Evolutionary conservation across 768 basidiomycete genomes (phyloP).

Genomic region (Suillus clintonianus): DNA sequence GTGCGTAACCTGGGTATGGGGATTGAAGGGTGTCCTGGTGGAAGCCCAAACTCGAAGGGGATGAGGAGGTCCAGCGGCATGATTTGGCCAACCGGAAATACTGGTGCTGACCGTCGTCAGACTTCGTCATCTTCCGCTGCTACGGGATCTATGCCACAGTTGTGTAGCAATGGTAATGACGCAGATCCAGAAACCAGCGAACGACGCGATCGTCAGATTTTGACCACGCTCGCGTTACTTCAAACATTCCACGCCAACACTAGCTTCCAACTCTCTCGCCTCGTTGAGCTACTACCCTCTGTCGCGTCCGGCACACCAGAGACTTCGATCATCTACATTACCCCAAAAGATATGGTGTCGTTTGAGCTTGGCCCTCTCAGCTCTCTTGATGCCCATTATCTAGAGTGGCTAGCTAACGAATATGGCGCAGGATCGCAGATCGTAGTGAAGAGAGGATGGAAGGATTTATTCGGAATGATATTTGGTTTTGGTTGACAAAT

Average conservation of each 20-base stretch:
- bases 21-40: slow-evolving; percentile 62
- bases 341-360: slow-evolving; percentile 62
- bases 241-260: slow-evolving; percentile 71
- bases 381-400: slow-evolving; percentile 65
- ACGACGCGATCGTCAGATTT: slow-evolving; percentile 37
- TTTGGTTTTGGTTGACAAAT: slow-evolving; percentile 40
- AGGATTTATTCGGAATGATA: slow-evolving; percentile 45
- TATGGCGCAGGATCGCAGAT: slow-evolving; percentile 50
- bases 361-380: slow-evolving; percentile 80
- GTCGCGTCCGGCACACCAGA: slow-evolving; percentile 14
- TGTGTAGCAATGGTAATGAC: slow-evolving; percentile 23
- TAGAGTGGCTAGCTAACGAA: slow-evolving; percentile 76
- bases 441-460: slow-evolving; percentile 47
- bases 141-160: slow-evolving; percentile 25
- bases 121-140: slow-evolving; percentile 31
- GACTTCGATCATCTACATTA: slow-evolving; percentile 43
- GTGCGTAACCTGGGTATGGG: slow-evolving; percentile 67
- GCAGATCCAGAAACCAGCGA: slow-evolving; percentile 15
- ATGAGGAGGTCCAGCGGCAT: slow-evolving; percentile 49
- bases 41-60: slow-evolving; percentile 35
- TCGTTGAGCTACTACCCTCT: slow-evolving; percentile 29
- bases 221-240: slow-evolving; percentile 59
- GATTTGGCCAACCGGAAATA: slow-evolving; percentile 48
- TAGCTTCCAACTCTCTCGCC: slow-evolving; percentile 54
- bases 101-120: slow-evolving; percentile 29